Evolutionary conservation across 2,329 filamentous ascomycete species (phyloP), one percentile per base, ranked within the genome.

Genomic region (Fusarium albidum): DNA sequence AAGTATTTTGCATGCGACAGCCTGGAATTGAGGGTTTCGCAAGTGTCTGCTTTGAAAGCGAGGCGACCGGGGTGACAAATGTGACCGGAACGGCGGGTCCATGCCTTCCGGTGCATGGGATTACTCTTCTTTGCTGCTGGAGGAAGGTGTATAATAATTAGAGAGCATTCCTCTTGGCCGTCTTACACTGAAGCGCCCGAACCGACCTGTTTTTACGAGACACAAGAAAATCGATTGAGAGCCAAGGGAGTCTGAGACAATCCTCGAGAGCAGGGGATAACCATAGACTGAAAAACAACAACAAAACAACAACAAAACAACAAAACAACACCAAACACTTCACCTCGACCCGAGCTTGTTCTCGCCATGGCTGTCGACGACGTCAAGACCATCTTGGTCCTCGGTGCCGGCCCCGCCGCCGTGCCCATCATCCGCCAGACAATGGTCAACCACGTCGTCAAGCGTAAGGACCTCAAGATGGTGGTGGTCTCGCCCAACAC

Each of bases 341-440:
- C 12, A 33, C 9, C 28, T 27, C 32, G 12, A 12, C n/a, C 42
- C 18, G 13, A 18, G 10, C 31, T 39, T 43, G 40, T 18, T 17
- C 18, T 50, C 48, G 48, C 15, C 33, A 66, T 66, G 63, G 21
- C 63, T 17, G 47, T 41, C 42, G 39, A 49, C 33, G 52, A 53
- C 42, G 37, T 68, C 62, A 69, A 72, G 53, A 77, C 74, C 27
- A 73, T 84, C 43, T 76, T 84, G 33, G 70, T 84, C 43, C 73
- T 84, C 5, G 82, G 82, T 28, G 78, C 77, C 28, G 77, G 78
- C 66, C 66, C 75, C 33, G 72, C 75, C 32, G 80, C 79, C 54
- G 61, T 81, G 39, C 75, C 77, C 14, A 60, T 80, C 29, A 76
- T 81, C 40, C 81, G 82, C 66, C 78, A 81, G 63, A 75, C 81